A percentile compares a stretch with the other conserved stretches of the same genome.
These are phyloP conservation scores for Aphanomyces euteiches DNA, from an alignment of 352 stramenopile species.

Conservation along the genomic window DNA sequence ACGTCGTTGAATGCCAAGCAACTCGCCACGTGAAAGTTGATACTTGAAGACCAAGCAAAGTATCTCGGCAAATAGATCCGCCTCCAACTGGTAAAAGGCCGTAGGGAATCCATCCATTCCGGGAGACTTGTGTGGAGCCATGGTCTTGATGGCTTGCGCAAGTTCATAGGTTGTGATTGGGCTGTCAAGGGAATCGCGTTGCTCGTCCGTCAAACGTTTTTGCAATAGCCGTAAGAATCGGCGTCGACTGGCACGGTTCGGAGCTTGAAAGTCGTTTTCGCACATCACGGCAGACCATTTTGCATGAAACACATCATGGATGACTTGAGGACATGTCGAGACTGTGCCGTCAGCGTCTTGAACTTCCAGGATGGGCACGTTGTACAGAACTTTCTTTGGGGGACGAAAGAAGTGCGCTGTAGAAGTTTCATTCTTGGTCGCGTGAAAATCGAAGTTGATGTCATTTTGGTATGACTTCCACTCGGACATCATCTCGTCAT, in stretches of 20 bases:
- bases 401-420: slow-evolving; percentile 10
- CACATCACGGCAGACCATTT: slow-evolving; percentile 6
- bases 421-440: neutral
- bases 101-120: slow-evolving; percentile 31
- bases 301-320: neutral
- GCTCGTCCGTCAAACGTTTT: neutral
- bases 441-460: slow-evolving; percentile 10
- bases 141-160: neutral
- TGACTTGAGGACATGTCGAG: neutral
- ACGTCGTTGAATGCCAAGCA: slow-evolving; percentile 33
- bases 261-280: neutral
- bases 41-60: slow-evolving; percentile 34
- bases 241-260: neutral
- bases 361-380: neutral
- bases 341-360: neutral
- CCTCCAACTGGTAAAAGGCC: slow-evolving; percentile 33
- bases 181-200: slow-evolving; percentile 9
- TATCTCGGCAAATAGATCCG: slow-evolving; percentile 32
- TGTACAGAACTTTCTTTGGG: neutral
- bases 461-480: slow-evolving; percentile 2
- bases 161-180: neutral
- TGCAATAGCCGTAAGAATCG: neutral
- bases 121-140: slow-evolving; percentile 15
- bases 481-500: neutral
- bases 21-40: slow-evolving; percentile 24